Evolutionary conservation across 192 early-diverging fungal species (phyloP), one percentile per base, ranked within the genome.

Genomic region (Backusella mclennaniae): DNA sequence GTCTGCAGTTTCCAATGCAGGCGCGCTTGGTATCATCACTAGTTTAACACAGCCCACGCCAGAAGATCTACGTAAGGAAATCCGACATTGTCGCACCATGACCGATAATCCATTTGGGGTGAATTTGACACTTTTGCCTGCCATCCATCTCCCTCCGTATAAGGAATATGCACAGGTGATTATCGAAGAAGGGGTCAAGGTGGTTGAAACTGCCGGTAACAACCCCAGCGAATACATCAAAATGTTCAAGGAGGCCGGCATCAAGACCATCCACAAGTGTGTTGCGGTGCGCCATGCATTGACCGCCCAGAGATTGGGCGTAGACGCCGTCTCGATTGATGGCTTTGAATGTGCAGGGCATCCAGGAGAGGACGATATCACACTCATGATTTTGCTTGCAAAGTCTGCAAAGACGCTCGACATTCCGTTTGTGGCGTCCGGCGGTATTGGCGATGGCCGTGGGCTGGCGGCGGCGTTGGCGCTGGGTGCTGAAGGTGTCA

Each of bases 341-440:
- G 93, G 93, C 12, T 95, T 93, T 76, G 93, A 95, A 83, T 95
- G 93, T 81, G 93, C 92, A 73, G 93, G 93, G 23, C 93, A 95
- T 78, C 93, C 93, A 6, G 93, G 93, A 53, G 93, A 95, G 83
- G 92, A 95, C 76, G 93, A 93, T 83, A 85, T 95, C 73, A 82
- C 85, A 66, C 90, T 89, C 42, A 77, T 93, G 74, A 89, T 95
- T 42, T 79, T 95, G 14, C 85, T 95, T 41, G 90, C 92, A n/a
- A 87, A 89, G 77, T 86, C 93, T 17, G 90, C 91, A 56, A 89
- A 87, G 74, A 82, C 83, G 2, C 85, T 95, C 42, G 84, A 83
- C 46, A 86, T 95, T 39, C 94, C 94, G 8, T 93, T 89, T 85
- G 75, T 95, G 77, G 92, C 94, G 8, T 92, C 91, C 15, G 93